Evolutionary conservation across 2,329 filamentous ascomycete species (phyloP).

Genomic region (Chaetomium olivaceum): DNA sequence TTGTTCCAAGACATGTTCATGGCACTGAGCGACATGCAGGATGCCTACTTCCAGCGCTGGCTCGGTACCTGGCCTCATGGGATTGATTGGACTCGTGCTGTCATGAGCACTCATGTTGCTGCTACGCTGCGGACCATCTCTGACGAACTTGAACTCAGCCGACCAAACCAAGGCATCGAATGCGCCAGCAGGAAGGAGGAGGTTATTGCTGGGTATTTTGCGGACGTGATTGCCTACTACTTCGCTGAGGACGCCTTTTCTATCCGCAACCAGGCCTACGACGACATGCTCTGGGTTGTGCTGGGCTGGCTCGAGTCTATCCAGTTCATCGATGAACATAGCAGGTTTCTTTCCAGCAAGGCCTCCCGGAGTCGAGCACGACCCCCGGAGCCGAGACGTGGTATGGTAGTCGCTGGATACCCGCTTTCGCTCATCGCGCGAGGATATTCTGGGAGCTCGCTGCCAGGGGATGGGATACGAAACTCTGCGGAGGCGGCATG

Average conservation of each 20-base stretch:
- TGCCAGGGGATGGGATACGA: slow-evolving; percentile 75
- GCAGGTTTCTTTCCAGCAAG: slow-evolving; percentile 49
- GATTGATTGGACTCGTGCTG: slow-evolving; percentile 93
- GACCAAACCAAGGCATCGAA: slow-evolving; percentile 30
- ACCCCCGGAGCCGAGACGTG: slow-evolving; percentile 51
- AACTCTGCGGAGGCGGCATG: slow-evolving; percentile 84
- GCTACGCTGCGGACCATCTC: slow-evolving; percentile 73
- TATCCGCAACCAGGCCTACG: slow-evolving; percentile 75
- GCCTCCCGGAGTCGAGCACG: neutral
- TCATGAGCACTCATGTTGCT: slow-evolving; percentile 77
- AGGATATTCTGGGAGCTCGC: slow-evolving; percentile 84
- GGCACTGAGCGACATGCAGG: slow-evolving; percentile 75
- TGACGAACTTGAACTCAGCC: slow-evolving; percentile 49
- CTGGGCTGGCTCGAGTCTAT: slow-evolving; percentile 85
- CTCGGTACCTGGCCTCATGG: slow-evolving; percentile 79
- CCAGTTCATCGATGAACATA: slow-evolving; percentile 73
- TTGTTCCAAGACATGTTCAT: slow-evolving; percentile 54
- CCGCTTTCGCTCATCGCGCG: slow-evolving; percentile 78
- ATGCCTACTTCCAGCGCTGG: slow-evolving; percentile 73
- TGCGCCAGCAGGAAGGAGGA: slow-evolving; percentile 65
- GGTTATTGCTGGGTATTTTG: slow-evolving; percentile 79
- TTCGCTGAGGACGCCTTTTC: slow-evolving; percentile 80
- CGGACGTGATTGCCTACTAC: slow-evolving; percentile 74
- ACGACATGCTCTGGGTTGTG: slow-evolving; percentile 95
- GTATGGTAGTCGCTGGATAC: slow-evolving; percentile 75